Conservation (phyloP, 805 yeast species). For the Sugiyamaella lignohabitans region DNA sequence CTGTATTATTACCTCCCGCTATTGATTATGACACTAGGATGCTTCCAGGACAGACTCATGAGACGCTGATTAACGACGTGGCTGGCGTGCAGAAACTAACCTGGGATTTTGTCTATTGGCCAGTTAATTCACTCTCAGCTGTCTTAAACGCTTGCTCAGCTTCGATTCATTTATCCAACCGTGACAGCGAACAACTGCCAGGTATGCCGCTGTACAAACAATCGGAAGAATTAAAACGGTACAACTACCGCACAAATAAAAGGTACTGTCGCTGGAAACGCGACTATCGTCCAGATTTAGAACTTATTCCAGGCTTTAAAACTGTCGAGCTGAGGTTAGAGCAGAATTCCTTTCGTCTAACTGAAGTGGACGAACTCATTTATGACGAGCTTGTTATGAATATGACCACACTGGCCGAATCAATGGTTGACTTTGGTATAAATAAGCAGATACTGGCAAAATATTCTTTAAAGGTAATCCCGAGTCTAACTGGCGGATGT, state of each 20-base stretch:
- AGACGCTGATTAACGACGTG: background rate
- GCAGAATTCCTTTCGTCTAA: background rate
- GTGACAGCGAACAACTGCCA: background rate
- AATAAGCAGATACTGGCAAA: background rate
- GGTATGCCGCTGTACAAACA: slow-evolving; percentile 11
- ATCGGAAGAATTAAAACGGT: slow-evolving; percentile 1
- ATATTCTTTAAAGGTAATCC: background rate
- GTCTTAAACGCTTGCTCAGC: background rate
- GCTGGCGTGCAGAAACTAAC: background rate
- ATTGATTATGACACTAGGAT: background rate
- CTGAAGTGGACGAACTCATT: background rate
- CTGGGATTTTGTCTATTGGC: background rate
- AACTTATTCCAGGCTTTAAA: background rate
- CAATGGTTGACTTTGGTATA: background rate
- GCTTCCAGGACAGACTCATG: background rate
- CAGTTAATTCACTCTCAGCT: background rate
- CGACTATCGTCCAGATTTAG: background rate
- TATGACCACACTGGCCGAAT: background rate
- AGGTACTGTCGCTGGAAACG: background rate
- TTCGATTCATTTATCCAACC: background rate
- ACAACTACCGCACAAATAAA: background rate
- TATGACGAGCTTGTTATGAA: background rate
- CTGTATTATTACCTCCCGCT: background rate
- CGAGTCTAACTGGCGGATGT: background rate
- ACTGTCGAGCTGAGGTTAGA: background rate